phyloP scores from a whole-genome alignment of 768 basidiomycete species.

The Naganishia friedmannii region DNA sequence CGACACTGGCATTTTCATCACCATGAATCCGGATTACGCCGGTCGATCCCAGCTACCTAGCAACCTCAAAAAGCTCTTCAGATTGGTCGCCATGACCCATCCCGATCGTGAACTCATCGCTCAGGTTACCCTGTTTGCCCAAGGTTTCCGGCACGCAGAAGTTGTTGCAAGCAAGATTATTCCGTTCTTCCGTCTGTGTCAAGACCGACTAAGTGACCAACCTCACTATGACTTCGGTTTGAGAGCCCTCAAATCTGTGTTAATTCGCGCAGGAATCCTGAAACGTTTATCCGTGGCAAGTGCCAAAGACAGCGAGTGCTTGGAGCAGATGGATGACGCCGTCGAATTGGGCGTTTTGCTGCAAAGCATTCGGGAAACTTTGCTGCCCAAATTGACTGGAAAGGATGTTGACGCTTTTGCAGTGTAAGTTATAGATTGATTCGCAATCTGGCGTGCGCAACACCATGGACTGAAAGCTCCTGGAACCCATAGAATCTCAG shows the following conservation, averaged over 20 bases:
- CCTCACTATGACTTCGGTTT: conserved; percentile 99
- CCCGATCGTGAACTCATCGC: conserved; percentile 98
- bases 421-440: background rate
- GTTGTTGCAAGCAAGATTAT: conserved; percentile 97
- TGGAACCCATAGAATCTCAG: conserved; percentile 65
- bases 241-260: conserved; percentile 91
- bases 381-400: conserved; percentile 95
- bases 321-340: conserved; percentile 57
- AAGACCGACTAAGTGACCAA: conserved; percentile 92
- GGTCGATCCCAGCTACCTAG: conserved; percentile 68
- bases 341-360: conserved; percentile 96
- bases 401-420: conserved; percentile 66
- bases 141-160: conserved; percentile 97
- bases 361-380: conserved; percentile 96
- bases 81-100: conserved; percentile 99
- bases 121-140: conserved; percentile 98
- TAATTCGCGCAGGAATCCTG: conserved; percentile 93
- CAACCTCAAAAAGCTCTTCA: conserved; percentile 63
- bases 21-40: conserved; percentile 97
- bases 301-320: conserved; percentile 37
- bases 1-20: conserved; percentile 94
- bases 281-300: conserved; percentile 65
- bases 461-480: background rate
- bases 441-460: background rate
- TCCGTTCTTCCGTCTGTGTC: conserved; percentile 98